A percentile compares a stretch with the other conserved stretches of the same genome.
phyloP scores from a whole-genome alignment of 495 filamentous ascomycete species.

The Talaromyces thailandensis region DNA sequence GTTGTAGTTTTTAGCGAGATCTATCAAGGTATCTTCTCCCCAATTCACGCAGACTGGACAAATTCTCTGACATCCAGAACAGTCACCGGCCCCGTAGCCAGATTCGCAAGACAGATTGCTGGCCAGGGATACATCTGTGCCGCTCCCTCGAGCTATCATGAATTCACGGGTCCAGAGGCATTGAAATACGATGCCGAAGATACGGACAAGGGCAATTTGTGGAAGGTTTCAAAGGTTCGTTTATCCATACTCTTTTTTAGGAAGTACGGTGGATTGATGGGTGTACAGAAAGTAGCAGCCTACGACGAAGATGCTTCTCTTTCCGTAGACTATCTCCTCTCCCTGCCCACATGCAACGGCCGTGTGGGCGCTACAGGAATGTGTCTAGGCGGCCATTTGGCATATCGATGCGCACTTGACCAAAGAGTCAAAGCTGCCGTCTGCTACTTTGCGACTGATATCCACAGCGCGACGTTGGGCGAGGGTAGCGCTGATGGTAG shows the following conservation, averaged over 20 bases:
- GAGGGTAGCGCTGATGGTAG: slow-evolving; percentile 59
- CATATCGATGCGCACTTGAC: slow-evolving; percentile 76
- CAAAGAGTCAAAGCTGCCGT: slow-evolving; percentile 65
- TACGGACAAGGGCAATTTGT: slow-evolving; percentile 80
- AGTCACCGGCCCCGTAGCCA: slow-evolving; percentile 89
- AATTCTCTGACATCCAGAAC: neutral
- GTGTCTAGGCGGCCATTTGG: slow-evolving; percentile 90
- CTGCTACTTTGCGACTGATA: slow-evolving; percentile 89
- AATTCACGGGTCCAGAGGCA: slow-evolving; percentile 80
- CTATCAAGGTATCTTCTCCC: slow-evolving; percentile 65
- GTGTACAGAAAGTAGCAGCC: slow-evolving; percentile 58
- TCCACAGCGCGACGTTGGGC: slow-evolving; percentile 70
- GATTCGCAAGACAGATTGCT: slow-evolving; percentile 88
- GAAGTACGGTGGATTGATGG: neutral
- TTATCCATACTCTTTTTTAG: neutral
- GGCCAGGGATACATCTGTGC: slow-evolving; percentile 91
- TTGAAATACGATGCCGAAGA: slow-evolving; percentile 81
- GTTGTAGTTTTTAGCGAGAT: slow-evolving; percentile 92
- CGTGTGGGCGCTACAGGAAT: slow-evolving; percentile 84
- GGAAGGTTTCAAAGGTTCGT: slow-evolving; percentile 69
- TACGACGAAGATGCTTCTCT: slow-evolving; percentile 82
- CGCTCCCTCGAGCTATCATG: slow-evolving; percentile 85
- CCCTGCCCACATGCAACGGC: slow-evolving; percentile 73
- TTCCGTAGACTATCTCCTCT: slow-evolving; percentile 65
- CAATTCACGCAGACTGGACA: neutral